Base-by-base conservation (phyloP, 2,329 filamentous ascomycete species). In the Sodiomyces alkalinus region DNA sequence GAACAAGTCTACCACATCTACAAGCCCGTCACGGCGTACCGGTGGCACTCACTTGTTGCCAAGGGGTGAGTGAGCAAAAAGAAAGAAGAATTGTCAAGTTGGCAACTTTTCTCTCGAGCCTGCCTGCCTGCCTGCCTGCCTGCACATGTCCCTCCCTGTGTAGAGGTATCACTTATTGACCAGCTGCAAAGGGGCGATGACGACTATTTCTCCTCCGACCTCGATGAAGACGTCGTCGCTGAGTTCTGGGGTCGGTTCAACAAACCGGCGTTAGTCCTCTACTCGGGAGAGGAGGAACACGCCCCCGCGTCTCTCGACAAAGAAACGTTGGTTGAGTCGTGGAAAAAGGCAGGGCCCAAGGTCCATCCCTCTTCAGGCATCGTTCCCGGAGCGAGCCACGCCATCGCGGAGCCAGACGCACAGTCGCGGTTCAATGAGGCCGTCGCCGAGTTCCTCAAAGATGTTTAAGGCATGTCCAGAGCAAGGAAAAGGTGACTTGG, bases 191-290 rank as follows among this genome's bases (percentile, higher is more conserved):
- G 72, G 5, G 79, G 76, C 7, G 77, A 80, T 33, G 86, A 94
- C 47, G 86, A 93, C 47, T 82, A 80, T 45, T 93, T 92, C 54
- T 86, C 79, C n/a, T 74, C 72, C 3, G 80, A 90, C 45, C 54
- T 90, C n/a, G 49, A 57, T 1, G 54, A 63, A 18, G 58, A 67
- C 18, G 57, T 61, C 12, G 55, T 85, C 6, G 44, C 51, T 15
- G 47, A 47, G 10, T 76, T 75, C n/a, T 93, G 87, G 64, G 66
- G 73, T 4, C 55, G 54, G 27, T 56, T 82, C 31, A 54, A 57
- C 23, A 62, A 67, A 29, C 68, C 71, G 2, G 49, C 82, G 1
- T 53, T 80, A 37, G 68, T 80, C 12, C 45, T 85, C 18, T 69
- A 73, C 33, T 75, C 75, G 2, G 74, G 58, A 5, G 51, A 61